Evolutionary conservation across 164 flowering plant genomes (phyloP), one percentile per base, ranked within the genome.

Genomic region (Macadamia tetraphylla): DNA sequence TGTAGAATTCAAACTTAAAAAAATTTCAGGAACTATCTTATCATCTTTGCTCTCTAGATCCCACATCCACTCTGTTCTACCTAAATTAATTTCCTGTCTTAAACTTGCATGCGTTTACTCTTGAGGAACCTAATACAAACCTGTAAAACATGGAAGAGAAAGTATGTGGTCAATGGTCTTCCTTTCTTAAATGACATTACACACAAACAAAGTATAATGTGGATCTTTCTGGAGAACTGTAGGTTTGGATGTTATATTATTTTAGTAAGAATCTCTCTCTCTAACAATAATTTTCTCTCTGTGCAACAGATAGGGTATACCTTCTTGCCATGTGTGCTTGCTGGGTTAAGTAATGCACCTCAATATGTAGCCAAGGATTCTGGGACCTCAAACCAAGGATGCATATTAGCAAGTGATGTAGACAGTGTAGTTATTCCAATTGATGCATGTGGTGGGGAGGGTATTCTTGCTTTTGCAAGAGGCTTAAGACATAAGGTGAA

Each of bases 291-390:
- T n/a, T 18, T 18, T 59, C 11, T 18, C 31, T 29, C 30, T 31
- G 32, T 31, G 32, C 17, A 14, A 73, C 84, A 89, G 97, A 84
- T 87, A 66, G 95, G 97, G 56, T 86, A 83, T 74, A 88, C 97
- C 57, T 91, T 91, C 82, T 78, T 91, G 76, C 97, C 92, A 58
- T 91, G 97, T 70, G 93, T 91, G 52, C 95, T 91, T 70, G 89
- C 95, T 66, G 97, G 95, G 67, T 82, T 89, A 56, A 89, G 90
- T 63, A 79, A 75, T 62, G 95, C 97, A 69, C 95, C 97, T 40
- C 95, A 89, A 63, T 92, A 91, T 65, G 15, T 79, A 49, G 82
- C 75, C 59, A 75, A 75, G 52, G 67, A 55, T 60, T 66, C 76
- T 35, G 79, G 74, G 29, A 67, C 73, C 48, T 30, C 49, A 32